Conservation (phyloP, 2,329 filamentous ascomycete genomes). For the Alternaria infectoria region DNA sequence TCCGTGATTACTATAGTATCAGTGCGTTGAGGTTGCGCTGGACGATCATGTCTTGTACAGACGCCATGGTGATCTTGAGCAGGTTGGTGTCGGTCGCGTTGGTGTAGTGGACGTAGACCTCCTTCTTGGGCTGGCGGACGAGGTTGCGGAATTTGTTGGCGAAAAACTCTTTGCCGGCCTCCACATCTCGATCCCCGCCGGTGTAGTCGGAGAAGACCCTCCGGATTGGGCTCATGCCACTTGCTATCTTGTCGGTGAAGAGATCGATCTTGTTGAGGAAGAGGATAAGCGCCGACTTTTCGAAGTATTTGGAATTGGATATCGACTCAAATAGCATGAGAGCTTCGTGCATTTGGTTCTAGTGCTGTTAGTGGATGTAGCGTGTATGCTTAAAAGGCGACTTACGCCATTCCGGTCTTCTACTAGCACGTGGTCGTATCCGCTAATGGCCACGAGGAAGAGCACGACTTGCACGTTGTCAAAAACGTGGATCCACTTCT, state of each 20-base stretch:
- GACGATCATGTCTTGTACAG: slow-evolving; percentile 62
- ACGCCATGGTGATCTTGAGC: slow-evolving; percentile 64
- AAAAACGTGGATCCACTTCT: slow-evolving; percentile 98
- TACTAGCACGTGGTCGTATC: slow-evolving; percentile 94
- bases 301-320: slow-evolving; percentile 60
- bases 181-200: slow-evolving; percentile 53
- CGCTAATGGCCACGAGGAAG: slow-evolving; percentile 93
- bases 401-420: slow-evolving; percentile 95
- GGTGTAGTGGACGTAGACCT: slow-evolving; percentile 60
- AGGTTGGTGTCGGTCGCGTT: slow-evolving; percentile 60
- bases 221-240: slow-evolving; percentile 55
- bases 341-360: slow-evolving; percentile 64
- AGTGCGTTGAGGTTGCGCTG: slow-evolving; percentile 59
- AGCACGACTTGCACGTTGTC: slow-evolving; percentile 91
- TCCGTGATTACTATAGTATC: slow-evolving; percentile 46
- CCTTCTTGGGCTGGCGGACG: slow-evolving; percentile 57
- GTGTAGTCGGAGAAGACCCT: slow-evolving; percentile 59
- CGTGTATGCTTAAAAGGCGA: slow-evolving; percentile 14
- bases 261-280: slow-evolving; percentile 63
- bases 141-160: slow-evolving; percentile 59
- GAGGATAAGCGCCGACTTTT: slow-evolving; percentile 58
- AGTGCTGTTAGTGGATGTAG: slow-evolving; percentile 14
- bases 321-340: slow-evolving; percentile 61
- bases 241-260: slow-evolving; percentile 57
- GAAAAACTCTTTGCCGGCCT: slow-evolving; percentile 58